These are phyloP conservation scores for Bauhinia variegata DNA, from an alignment of 306 rosid species.

Conservation along the genomic window DNA sequence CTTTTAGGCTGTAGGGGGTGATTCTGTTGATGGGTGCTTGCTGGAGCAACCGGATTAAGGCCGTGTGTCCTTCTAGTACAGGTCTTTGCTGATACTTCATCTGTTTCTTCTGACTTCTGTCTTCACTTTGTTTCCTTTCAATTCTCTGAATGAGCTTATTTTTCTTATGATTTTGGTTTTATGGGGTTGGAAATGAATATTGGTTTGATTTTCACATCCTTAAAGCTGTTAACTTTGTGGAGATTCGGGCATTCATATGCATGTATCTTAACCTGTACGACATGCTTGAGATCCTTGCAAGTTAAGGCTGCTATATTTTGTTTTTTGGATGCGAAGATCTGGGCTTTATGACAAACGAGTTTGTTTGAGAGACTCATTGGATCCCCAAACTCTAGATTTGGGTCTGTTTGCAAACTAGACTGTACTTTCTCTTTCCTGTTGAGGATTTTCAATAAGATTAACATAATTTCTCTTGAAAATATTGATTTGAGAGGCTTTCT, in stretches of 20 bases:
- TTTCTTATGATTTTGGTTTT: slow-evolving; percentile 14
- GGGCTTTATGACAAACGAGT: not conserved
- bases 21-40: slow-evolving; percentile 86
- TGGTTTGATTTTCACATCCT: slow-evolving; percentile 1
- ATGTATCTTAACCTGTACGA: slow-evolving; percentile 13
- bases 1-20: slow-evolving; percentile 12
- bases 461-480: not conserved
- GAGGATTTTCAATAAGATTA: slow-evolving; percentile 8
- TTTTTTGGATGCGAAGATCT: slow-evolving; percentile 37
- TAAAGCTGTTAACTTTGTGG: slow-evolving; percentile 36
- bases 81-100: slow-evolving; percentile 44
- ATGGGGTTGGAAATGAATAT: slow-evolving; percentile 18
- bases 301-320: slow-evolving; percentile 32
- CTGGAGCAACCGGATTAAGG: slow-evolving; percentile 79
- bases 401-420: not conserved
- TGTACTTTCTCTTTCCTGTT: no score
- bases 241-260: slow-evolving; percentile 9
- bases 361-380: slow-evolving; percentile 19
- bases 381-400: slow-evolving; percentile 28
- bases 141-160: slow-evolving; percentile 2
- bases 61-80: slow-evolving; percentile 64
- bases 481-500: slow-evolving; percentile 6
- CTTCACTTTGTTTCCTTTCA: slow-evolving; percentile 15
- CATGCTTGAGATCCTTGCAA: slow-evolving; percentile 38
- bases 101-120: not conserved